Evolutionary conservation across 257 asterid genomes (phyloP).

Genomic region (Lithospermum erythrorhizon): DNA sequence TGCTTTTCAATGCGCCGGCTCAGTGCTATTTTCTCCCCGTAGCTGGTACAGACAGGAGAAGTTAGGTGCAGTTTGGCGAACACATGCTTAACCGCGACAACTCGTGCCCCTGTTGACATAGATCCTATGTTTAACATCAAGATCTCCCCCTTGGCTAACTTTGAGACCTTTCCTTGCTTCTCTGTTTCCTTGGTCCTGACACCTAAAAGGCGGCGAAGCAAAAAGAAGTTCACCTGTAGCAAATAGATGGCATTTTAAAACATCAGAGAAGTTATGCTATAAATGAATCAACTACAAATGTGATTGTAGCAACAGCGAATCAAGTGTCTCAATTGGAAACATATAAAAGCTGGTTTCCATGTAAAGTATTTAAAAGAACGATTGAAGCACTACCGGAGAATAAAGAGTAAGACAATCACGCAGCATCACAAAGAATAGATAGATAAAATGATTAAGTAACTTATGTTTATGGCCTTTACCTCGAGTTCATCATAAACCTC

Average conservation of each 20-base stretch:
- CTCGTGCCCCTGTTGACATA: conserved; percentile 97
- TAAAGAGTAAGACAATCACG: not conserved
- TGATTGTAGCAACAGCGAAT: not conserved
- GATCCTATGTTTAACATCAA: conserved; percentile 97
- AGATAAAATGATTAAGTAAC: too few relatives aligned
- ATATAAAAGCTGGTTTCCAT: not conserved
- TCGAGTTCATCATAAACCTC: conserved; percentile 86
- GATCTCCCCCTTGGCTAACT: conserved; percentile 78
- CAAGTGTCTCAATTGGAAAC: not conserved
- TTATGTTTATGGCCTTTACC: conserved; percentile 29
- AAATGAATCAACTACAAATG: not conserved
- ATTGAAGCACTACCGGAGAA: not conserved
- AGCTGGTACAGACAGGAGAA: conserved; percentile 94
- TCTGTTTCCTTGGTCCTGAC: conserved; percentile 93
- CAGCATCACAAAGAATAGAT: not conserved
- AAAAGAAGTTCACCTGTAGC: conserved; percentile 76
- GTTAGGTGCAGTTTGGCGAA: conserved; percentile 88
- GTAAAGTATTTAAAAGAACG: too few relatives aligned
- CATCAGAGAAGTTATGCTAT: not conserved
- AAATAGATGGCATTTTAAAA: not conserved
- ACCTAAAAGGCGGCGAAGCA: conserved; percentile 77
- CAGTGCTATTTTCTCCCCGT: conserved; percentile 81
- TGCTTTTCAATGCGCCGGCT: conserved; percentile 96
- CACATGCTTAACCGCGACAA: conserved; percentile 71
- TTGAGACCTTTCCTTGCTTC: conserved; percentile 79